phyloP scores from a whole-genome alignment of 768 basidiomycete species.

The Pholiota molesta region DNA sequence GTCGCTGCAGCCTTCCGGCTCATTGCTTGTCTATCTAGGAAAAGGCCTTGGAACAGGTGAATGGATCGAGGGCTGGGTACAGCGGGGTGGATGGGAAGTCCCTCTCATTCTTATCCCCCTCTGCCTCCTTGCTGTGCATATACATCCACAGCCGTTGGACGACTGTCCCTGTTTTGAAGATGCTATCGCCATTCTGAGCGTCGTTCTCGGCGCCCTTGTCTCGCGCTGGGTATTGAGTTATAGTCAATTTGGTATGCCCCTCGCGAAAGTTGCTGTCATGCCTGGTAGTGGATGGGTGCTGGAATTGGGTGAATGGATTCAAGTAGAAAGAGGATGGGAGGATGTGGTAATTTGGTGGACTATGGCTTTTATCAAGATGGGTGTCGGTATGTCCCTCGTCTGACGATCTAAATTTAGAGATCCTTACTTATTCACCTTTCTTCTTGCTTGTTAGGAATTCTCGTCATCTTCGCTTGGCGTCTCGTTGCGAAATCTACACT shows the following conservation, averaged over 20 bases:
- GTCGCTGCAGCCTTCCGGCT: constrained; percentile 16
- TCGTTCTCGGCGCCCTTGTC: constrained; percentile 73
- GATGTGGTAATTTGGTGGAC: constrained; percentile 51
- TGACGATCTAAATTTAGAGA: not conserved
- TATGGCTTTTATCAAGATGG: constrained; percentile 49
- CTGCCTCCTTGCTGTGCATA: constrained; percentile 78
- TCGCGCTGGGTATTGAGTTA: constrained; percentile 66
- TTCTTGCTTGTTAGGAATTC: constrained; percentile 52
- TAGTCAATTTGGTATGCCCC: constrained; percentile 38
- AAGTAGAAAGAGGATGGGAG: constrained; percentile 37
- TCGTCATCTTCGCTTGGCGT: constrained; percentile 86
- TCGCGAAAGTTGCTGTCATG: constrained; percentile 42
- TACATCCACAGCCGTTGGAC: constrained; percentile 93
- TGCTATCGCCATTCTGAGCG: constrained; percentile 90
- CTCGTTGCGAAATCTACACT: constrained; percentile 79
- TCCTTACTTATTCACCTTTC: constrained; percentile 4
- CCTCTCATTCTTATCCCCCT: constrained; percentile 62
- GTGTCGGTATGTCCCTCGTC: constrained; percentile 35
- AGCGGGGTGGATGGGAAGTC: constrained; percentile 51
- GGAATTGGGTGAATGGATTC: constrained; percentile 33
- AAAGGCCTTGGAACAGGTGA: constrained; percentile 40
- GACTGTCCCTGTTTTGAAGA: constrained; percentile 99
- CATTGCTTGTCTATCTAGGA: constrained; percentile 35
- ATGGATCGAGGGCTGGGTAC: constrained; percentile 39
- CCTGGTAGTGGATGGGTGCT: constrained; percentile 57